Base-by-base conservation (phyloP, 805 yeast genomes). In the Wickerhamomyces xylosicus region DNA sequence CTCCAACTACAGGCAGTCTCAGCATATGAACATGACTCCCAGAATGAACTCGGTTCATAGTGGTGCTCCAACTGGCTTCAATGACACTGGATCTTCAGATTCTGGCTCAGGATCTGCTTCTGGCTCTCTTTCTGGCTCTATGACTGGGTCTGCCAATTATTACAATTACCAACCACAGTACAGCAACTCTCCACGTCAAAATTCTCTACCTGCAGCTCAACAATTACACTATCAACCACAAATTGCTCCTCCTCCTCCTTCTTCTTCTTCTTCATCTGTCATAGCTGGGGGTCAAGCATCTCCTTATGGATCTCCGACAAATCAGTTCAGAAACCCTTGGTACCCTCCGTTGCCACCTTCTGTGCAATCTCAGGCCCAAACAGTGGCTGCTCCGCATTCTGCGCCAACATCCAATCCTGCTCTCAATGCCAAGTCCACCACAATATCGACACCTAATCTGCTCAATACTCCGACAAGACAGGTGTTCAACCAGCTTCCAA, bases 401-500 rank as follows among this genome's bases (percentile, higher is more conserved):
- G 21, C 39, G 18, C 31, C 42, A 10, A 20, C 45, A 15, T 14
- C 40, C 17, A 10, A 38, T 34, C 15, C 41, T 33, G 22, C 42
- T 8, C 19, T 25, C 19, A 40, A 4, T 31, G n/a, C n/a, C n/a
- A n/a, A n/a, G n/a, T n/a, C n/a, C n/a, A n/a, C n/a, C n/a, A n/a
- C n/a, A n/a, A n/a, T n/a, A n/a, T n/a, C n/a, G n/a, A n/a, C n/a
- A n/a, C n/a, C n/a, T n/a, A n/a, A n/a, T 47, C 1, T 45, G 45
- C 9, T 47, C 46, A 19, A 46, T 41, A 33, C 49, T 5, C 53
- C 53, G 11, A 47, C 51, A 9, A 42, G 56, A n/a, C 32, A 46
- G 2, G 35, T 44, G 4, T 50, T 48, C 39, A 51, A 46, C 36
- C 74, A 69, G 42, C 52, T 72, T 13, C 73, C 75, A 19, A 65